Percentiles rank a stretch among this genome's conserved stretches.
These are phyloP conservation scores for Saccharomyces hybrid DNA, from an alignment of 1,139 yeast genomes.

Conservation along the genomic window DNA sequence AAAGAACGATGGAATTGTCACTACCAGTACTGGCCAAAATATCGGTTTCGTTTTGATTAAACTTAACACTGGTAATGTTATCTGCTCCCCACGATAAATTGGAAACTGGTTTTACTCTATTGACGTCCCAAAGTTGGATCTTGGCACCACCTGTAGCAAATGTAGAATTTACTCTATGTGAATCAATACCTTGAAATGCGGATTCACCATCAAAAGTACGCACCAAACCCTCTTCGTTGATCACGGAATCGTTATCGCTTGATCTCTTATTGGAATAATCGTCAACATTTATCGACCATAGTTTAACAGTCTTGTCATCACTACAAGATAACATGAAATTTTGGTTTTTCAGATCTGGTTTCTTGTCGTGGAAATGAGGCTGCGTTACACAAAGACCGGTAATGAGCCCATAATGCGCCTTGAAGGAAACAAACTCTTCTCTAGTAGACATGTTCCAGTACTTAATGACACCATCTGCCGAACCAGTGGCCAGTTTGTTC, in stretches of 20 bases:
- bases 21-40: slow-evolving; percentile 86
- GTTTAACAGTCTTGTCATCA: slow-evolving; percentile 78
- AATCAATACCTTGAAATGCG: slow-evolving; percentile 80
- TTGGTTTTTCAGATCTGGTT: slow-evolving; percentile 40
- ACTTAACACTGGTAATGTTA: slow-evolving; percentile 70
- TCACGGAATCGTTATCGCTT: slow-evolving; percentile 23
- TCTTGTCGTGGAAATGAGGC: slow-evolving; percentile 15
- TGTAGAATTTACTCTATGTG: slow-evolving; percentile 61
- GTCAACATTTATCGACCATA: slow-evolving; percentile 53
- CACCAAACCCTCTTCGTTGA: slow-evolving; percentile 40
- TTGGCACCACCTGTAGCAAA: slow-evolving; percentile 92
- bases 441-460: slow-evolving; percentile 80
- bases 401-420: slow-evolving; percentile 88
- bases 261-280: slow-evolving; percentile 34
- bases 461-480: slow-evolving; percentile 92
- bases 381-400: slow-evolving; percentile 64
- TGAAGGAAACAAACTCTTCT: slow-evolving; percentile 65
- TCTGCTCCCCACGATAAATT: slow-evolving; percentile 95
- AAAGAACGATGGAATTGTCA: slow-evolving; percentile 82
- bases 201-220: slow-evolving; percentile 80
- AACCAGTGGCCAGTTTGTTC: slow-evolving; percentile 78
- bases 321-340: slow-evolving; percentile 73
- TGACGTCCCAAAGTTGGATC: slow-evolving; percentile 84
- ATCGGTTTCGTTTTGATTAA: slow-evolving; percentile 85
- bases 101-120: slow-evolving; percentile 66